These are phyloP conservation scores for Alternaria alternata DNA, from an alignment of 2,329 filamentous ascomycete species.

Conservation along the genomic window DNA sequence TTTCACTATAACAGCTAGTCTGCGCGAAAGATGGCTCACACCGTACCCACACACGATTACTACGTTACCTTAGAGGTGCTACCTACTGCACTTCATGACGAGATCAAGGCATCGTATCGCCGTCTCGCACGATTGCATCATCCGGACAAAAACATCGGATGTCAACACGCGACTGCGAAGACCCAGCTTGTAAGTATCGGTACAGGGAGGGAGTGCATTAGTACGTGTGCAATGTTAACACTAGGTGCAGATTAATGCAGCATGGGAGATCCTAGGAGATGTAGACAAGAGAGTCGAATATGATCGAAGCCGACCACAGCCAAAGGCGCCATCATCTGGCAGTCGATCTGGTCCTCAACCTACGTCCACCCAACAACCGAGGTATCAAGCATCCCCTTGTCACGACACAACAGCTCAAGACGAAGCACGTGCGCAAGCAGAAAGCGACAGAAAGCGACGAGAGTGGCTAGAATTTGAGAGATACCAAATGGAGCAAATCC, in stretches of 20 bases:
- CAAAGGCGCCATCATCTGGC: background rate
- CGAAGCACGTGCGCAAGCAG: slow-evolving; percentile 6
- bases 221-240: background rate
- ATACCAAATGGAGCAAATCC: slow-evolving; percentile 8
- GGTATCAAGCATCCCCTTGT: background rate
- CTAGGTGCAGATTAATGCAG: slow-evolving; percentile 6
- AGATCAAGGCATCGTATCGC: slow-evolving; percentile 5
- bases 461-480: slow-evolving; percentile 12
- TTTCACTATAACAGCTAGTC: background rate
- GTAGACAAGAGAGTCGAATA: background rate
- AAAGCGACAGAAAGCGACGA: slow-evolving; percentile 8
- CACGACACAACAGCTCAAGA: slow-evolving; percentile 1
- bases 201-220: background rate
- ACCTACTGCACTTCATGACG: background rate
- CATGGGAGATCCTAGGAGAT: slow-evolving; percentile 13
- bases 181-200: slow-evolving; percentile 1
- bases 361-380: background rate
- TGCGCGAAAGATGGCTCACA: background rate
- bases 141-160: slow-evolving; percentile 9
- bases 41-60: background rate
- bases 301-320: background rate
- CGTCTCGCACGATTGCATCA: slow-evolving; percentile 12
- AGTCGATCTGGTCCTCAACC: background rate
- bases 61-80: slow-evolving; percentile 4
- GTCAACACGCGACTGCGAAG: background rate